Percentiles rank a stretch among this genome's conserved stretches.
Evolutionary conservation across 352 stramenopile genomes (phyloP).

Genomic region (Phytophthora macrochlamydospora): DNA sequence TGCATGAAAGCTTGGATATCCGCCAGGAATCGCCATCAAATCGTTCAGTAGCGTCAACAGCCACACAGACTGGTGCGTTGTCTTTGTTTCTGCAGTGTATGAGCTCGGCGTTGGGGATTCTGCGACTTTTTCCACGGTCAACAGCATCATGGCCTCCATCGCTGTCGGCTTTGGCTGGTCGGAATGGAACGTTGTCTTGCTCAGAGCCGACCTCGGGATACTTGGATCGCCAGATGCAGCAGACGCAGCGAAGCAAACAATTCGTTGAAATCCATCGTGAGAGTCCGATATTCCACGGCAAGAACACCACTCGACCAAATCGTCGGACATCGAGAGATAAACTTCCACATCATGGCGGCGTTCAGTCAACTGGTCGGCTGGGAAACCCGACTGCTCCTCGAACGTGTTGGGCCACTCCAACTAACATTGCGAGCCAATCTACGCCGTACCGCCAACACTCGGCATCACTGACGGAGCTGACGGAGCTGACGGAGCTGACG

Average conservation of each 20-base stretch:
- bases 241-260: conserved; percentile 10
- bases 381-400: conserved; percentile 36
- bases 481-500: too few species aligned
- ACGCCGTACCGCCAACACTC: not conserved
- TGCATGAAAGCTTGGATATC: conserved; percentile 29
- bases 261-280: conserved; percentile 34
- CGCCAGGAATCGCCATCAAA: conserved; percentile 37
- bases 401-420: conserved; percentile 63
- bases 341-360: conserved; percentile 43
- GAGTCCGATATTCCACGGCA: not conserved
- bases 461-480: not conserved
- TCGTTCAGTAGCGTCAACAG: conserved; percentile 36
- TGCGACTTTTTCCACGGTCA: conserved; percentile 33
- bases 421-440: conserved; percentile 26
- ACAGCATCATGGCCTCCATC: conserved; percentile 37
- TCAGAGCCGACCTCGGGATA: conserved; percentile 5
- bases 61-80: conserved; percentile 36
- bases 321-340: conserved; percentile 31
- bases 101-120: conserved; percentile 26
- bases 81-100: not conserved
- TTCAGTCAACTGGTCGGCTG: conserved; percentile 27
- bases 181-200: conserved; percentile 43
- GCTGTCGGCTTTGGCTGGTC: conserved; percentile 23
- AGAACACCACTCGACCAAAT: too few species aligned
- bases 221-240: conserved; percentile 10